A percentile compares a stretch with the other conserved stretches of the same genome.
Evolutionary conservation across 2,329 filamentous ascomycete genomes (phyloP).

Genomic region (Phyllosticta paracitricarpa): DNA sequence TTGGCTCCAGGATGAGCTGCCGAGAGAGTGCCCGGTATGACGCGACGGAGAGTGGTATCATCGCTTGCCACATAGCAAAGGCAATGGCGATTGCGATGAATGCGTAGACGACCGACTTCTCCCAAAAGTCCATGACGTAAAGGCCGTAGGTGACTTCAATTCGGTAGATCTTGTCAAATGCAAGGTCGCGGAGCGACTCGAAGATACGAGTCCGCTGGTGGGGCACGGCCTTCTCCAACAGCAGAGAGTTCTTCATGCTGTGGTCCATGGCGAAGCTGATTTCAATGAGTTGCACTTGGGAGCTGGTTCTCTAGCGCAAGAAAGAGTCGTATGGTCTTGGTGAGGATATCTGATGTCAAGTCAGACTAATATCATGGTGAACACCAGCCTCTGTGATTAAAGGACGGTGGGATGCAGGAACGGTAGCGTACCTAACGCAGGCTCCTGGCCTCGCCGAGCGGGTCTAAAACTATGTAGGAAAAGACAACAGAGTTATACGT

Average conservation of each 20-base stretch:
- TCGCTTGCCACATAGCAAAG: background rate
- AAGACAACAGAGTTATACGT: background rate
- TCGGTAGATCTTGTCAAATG: slow-evolving; percentile 17
- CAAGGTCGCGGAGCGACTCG: background rate
- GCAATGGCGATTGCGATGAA: background rate
- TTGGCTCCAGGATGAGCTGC: slow-evolving; percentile 1
- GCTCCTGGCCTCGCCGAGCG: background rate
- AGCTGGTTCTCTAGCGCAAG: background rate
- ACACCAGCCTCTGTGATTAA: too few species aligned
- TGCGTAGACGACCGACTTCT: slow-evolving; percentile 8
- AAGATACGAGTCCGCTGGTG: background rate
- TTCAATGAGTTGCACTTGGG: background rate
- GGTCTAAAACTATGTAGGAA: background rate
- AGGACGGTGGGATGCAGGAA: background rate
- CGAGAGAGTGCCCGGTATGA: background rate
- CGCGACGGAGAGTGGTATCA: background rate
- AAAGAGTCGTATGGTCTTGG: background rate
- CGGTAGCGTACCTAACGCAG: background rate
- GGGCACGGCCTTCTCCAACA: background rate
- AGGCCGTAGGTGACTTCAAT: slow-evolving; percentile 27
- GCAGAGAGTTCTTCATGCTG: background rate
- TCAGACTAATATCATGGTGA: background rate
- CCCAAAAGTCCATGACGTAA: slow-evolving; percentile 11
- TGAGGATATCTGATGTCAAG: background rate
- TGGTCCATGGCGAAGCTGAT: background rate